Evolutionary conservation across 2,329 filamentous ascomycete species (phyloP).

Genomic region (Pseudocercospora ulei): DNA sequence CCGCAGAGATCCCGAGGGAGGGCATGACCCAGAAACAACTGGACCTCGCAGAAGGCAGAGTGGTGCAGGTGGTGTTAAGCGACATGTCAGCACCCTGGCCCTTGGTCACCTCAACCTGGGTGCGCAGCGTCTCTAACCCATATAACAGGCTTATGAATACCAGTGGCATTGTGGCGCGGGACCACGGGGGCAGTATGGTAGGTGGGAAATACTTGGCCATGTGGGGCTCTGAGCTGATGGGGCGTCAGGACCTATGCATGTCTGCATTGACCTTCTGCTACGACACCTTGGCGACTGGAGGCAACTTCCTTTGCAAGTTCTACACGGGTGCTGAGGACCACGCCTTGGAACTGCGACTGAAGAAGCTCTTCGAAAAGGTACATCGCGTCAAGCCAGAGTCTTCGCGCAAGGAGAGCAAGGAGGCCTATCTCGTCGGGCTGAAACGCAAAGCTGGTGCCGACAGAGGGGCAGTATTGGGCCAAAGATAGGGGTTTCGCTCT

Average conservation of each 20-base stretch:
- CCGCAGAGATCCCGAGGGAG: constrained; percentile 12
- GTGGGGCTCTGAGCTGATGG: background rate
- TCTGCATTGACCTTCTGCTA: constrained; percentile 77
- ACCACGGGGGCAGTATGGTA: constrained; percentile 94
- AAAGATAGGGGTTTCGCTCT: too few relatives aligned
- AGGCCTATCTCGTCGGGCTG: constrained; percentile 76
- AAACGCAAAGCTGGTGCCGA: constrained; percentile 50
- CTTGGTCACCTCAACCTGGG: constrained; percentile 66
- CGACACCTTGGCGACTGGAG: constrained; percentile 70
- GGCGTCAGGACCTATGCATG: constrained; percentile 67
- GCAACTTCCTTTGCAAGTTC: constrained; percentile 95
- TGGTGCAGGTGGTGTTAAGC: constrained; percentile 87
- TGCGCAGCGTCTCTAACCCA: constrained; percentile 87
- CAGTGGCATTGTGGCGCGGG: constrained; percentile 72
- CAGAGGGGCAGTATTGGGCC: constrained; percentile 39
- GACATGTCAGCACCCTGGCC: constrained; percentile 99
- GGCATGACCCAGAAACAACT: constrained; percentile 24
- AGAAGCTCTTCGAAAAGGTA: constrained; percentile 67
- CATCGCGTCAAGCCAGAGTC: constrained; percentile 83
- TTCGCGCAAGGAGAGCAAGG: constrained; percentile 63
- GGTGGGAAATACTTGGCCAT: constrained; percentile 36
- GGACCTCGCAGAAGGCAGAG: constrained; percentile 40
- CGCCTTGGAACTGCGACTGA: constrained; percentile 62
- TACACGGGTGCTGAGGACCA: constrained; percentile 88
- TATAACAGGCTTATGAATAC: constrained; percentile 99